Base-by-base conservation (phyloP, 495 filamentous ascomycete species). In the Trichoderma reesei region DNA sequence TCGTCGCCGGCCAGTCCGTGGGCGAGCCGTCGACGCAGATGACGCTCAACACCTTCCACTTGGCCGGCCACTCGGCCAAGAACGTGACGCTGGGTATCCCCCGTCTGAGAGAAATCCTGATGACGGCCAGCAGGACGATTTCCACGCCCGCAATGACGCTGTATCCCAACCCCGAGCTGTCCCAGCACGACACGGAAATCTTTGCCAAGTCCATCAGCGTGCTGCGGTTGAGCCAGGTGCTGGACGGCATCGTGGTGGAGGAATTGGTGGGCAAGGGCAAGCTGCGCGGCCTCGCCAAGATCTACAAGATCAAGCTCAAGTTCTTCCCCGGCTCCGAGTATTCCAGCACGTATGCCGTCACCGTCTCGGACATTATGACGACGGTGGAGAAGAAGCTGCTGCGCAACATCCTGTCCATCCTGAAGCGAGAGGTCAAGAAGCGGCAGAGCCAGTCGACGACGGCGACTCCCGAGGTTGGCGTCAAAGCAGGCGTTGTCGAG, bases 31-130 rank as follows among this genome's bases (percentile, higher is more conserved):
- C 91, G 16, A 99, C 94, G 13, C 94, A 99, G 74, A 98, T 99
- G 95, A 99, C 94, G n/a, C 77, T 98, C 61, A 98, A 98, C 72
- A 98, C 94, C 34, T 98, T 98, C 86, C 94, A 99, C 83, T 90
- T 99, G 83, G 94, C 94, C 70, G 94, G 94, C 72, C 95, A 98
- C 81, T 89, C 92, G 31, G 87, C 95, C 20, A 97, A 96, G 83
- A 99, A 99, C 82, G 94, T 99, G 70, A 99, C 94, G 4, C 83
- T 98, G 31, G 94, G 94, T 89, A 97, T 99, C 72, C 94, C 94
- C 60, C 90, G 94, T 73, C 82, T 99, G 33, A 83, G 94, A 73
- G 94, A 99, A 85, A 97, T 99, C 73, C 85, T 98, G 61, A 98
- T 99, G 95, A 96, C 94, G 48, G 95, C 93, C 51, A 95, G 90